These are phyloP conservation scores for Lentinus tigrinus DNA, from an alignment of 768 basidiomycete genomes.

Conservation along the genomic window DNA sequence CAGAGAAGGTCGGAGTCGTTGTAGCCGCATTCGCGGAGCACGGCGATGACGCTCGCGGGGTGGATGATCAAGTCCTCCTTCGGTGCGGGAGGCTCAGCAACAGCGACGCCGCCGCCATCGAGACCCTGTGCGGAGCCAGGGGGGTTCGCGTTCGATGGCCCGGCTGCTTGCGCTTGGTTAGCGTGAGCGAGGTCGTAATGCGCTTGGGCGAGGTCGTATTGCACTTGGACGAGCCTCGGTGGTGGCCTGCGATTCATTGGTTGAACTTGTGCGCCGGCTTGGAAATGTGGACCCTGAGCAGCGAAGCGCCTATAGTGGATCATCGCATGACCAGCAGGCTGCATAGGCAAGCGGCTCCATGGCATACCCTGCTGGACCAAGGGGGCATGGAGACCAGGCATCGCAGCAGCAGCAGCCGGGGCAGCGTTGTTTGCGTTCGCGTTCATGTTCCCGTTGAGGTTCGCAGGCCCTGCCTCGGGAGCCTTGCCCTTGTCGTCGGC, in stretches of 20 bases:
- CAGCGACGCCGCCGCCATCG: background rate
- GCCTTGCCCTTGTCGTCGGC: background rate
- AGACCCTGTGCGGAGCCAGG: background rate
- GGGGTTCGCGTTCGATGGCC: background rate
- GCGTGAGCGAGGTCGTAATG: too few species aligned
- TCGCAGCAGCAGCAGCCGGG: background rate
- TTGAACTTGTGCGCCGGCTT: too few species aligned
- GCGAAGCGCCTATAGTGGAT: too few species aligned
- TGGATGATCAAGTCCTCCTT: conserved; percentile 22
- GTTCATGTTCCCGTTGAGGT: background rate
- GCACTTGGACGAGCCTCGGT: too few species aligned
- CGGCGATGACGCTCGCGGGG: conserved; percentile 24
- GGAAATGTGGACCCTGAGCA: too few species aligned
- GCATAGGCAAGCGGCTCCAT: too few species aligned
- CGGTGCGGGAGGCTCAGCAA: background rate
- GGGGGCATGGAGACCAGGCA: too few species aligned
- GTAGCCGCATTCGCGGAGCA: conserved; percentile 25
- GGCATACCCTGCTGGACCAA: too few species aligned
- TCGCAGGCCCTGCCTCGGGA: background rate
- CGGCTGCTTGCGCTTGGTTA: too few species aligned
- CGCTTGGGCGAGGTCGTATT: too few species aligned
- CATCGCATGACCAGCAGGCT: too few species aligned
- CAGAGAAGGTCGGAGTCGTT: conserved; percentile 16
- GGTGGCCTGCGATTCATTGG: too few species aligned
- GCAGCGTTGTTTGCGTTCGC: background rate